phyloP scores from a whole-genome alignment of 352 stramenopile species.

The Plasmopara halstedii region DNA sequence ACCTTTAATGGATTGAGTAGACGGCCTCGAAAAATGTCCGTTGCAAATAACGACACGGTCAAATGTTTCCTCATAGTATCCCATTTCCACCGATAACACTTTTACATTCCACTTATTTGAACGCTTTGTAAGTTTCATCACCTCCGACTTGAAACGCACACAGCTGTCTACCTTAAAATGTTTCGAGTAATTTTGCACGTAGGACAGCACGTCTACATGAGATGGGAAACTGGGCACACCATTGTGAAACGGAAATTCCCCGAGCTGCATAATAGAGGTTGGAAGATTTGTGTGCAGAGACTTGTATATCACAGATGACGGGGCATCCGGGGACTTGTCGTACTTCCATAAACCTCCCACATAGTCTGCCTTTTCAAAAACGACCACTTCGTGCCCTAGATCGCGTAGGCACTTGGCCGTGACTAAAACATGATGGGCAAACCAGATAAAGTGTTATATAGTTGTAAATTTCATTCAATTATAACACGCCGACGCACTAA shows the following conservation, averaged over 20 bases:
- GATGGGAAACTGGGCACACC: slow-evolving; percentile 47
- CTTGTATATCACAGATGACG: slow-evolving; percentile 62
- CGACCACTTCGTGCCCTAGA: slow-evolving; percentile 53
- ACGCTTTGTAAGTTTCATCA: slow-evolving; percentile 42
- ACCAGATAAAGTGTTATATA: background rate
- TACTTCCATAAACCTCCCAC: slow-evolving; percentile 81
- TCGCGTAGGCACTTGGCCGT: slow-evolving; percentile 61
- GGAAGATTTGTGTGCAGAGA: slow-evolving; percentile 77
- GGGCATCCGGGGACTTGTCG: slow-evolving; percentile 35
- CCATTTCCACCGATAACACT: slow-evolving; percentile 27
- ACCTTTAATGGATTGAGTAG: slow-evolving; percentile 36
- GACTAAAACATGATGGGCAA: slow-evolving; percentile 27
- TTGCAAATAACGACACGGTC: slow-evolving; percentile 78
- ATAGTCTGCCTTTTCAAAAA: slow-evolving; percentile 59
- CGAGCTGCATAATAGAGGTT: slow-evolving; percentile 73
- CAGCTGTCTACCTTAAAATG: slow-evolving; percentile 45
- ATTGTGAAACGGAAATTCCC: slow-evolving; percentile 56
- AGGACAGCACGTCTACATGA: slow-evolving; percentile 52
- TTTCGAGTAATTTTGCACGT: slow-evolving; percentile 59
- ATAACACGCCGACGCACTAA: slow-evolving; percentile 39
- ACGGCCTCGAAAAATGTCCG: slow-evolving; percentile 63
- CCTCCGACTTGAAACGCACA: slow-evolving; percentile 40
- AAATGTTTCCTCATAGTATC: slow-evolving; percentile 50
- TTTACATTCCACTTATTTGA: slow-evolving; percentile 29
- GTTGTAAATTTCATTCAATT: background rate